phyloP scores from a whole-genome alignment of 352 stramenopile species.

The Globisporangium splendens region DNA sequence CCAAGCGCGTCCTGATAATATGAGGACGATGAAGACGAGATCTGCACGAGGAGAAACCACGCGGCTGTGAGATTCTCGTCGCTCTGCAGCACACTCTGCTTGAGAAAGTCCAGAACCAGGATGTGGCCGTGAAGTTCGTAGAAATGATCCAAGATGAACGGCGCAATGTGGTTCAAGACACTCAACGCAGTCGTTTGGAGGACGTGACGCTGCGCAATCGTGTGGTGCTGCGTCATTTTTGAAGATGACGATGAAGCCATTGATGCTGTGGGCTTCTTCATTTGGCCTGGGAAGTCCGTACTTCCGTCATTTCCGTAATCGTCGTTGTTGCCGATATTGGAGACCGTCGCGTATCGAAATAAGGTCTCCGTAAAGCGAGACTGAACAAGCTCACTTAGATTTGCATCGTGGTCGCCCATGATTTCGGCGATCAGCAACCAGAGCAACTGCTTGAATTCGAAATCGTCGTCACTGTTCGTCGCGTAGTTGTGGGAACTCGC shows the following conservation, averaged over 20 bases:
- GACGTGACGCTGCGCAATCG: slow-evolving; percentile 37
- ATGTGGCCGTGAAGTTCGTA: slow-evolving; percentile 50
- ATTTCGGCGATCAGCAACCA: slow-evolving; percentile 67
- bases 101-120: slow-evolving; percentile 47
- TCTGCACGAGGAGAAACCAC: slow-evolving; percentile 57
- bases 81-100: slow-evolving; percentile 23
- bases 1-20: slow-evolving; percentile 50
- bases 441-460: slow-evolving; percentile 82
- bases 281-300: too few relatives aligned
- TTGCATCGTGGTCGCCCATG: slow-evolving; percentile 41
- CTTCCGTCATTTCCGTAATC: too few relatives aligned
- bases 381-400: slow-evolving; percentile 52
- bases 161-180: slow-evolving; percentile 50
- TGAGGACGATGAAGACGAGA: slow-evolving; percentile 20
- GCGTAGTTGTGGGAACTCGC: slow-evolving; percentile 59
- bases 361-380: slow-evolving; percentile 69
- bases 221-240: slow-evolving; percentile 30
- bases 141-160: slow-evolving; percentile 53
- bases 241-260: slow-evolving; percentile 2
- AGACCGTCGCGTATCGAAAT: slow-evolving; percentile 44
- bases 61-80: slow-evolving; percentile 38
- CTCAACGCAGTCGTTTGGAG: slow-evolving; percentile 57
- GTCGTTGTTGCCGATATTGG: too few relatives aligned
- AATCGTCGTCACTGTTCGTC: slow-evolving; percentile 66
- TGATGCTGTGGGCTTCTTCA: slow-evolving; percentile 1